Evolutionary conservation across 805 yeast genomes (phyloP).

Genomic region (Yarrowia phangngaensis): DNA sequence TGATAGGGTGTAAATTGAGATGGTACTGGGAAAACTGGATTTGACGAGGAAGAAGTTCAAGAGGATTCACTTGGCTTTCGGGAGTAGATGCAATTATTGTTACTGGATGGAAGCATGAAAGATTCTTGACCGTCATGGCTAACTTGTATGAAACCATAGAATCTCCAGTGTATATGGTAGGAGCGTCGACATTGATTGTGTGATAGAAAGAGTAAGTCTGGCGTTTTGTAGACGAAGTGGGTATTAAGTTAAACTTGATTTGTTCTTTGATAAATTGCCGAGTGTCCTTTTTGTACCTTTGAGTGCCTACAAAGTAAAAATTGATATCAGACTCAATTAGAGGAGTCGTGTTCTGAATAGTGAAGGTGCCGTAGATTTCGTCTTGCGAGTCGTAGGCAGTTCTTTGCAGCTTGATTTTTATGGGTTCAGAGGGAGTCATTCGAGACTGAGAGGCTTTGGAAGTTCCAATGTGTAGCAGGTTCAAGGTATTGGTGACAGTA

Average conservation of each 20-base stretch:
- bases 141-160: slow-evolving; percentile 11
- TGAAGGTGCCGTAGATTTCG: slow-evolving; percentile 2
- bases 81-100: not conserved
- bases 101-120: slow-evolving; percentile 11
- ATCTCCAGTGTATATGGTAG: slow-evolving; percentile 10
- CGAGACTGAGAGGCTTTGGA: slow-evolving; percentile 10
- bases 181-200: not conserved
- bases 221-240: not conserved
- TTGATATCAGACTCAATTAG: slow-evolving; percentile 22
- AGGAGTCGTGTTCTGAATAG: slow-evolving; percentile 7
- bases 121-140: not conserved
- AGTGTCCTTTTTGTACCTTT: slow-evolving; percentile 10
- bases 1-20: slow-evolving; percentile 1
- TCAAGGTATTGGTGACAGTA: slow-evolving; percentile 2
- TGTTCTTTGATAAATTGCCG: slow-evolving; percentile 1
- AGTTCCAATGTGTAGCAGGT: slow-evolving; percentile 5
- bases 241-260: not conserved
- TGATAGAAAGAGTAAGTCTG: not conserved
- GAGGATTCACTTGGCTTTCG: not conserved
- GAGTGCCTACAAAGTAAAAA: slow-evolving; percentile 12
- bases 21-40: slow-evolving; percentile 1
- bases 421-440: slow-evolving; percentile 11
- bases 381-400: slow-evolving; percentile 7
- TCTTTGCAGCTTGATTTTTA: slow-evolving; percentile 7
- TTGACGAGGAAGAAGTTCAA: not conserved